A percentile compares a stretch with the other conserved stretches of the same genome.
These are phyloP conservation scores for Strobilomyces dryophilus DNA, from an alignment of 768 basidiomycete species.

Conservation along the genomic window DNA sequence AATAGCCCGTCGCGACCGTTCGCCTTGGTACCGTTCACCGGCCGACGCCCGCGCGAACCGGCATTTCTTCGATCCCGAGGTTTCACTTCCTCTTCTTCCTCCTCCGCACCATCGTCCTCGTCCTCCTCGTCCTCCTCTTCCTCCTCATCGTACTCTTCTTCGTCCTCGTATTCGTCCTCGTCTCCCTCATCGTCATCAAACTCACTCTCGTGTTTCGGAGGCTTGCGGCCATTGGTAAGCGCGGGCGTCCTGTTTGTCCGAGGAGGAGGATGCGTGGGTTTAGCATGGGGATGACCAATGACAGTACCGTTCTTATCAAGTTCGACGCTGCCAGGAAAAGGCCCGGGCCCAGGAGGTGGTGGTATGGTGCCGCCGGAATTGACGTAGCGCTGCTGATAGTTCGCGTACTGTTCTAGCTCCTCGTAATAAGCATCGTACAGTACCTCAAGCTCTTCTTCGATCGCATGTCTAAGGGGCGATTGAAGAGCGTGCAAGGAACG, in stretches of 20 bases:
- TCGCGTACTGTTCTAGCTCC: conserved; percentile 99
- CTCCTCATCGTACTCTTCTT: conserved; percentile 53
- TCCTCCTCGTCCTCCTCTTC: conserved; percentile 70
- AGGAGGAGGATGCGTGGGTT: conserved; percentile 35
- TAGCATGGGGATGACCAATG: conserved; percentile 37
- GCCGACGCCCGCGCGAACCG: conserved; percentile 36
- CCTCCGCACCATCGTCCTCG: conserved; percentile 66
- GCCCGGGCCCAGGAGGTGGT: conserved; percentile 93
- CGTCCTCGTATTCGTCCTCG: conserved; percentile 50
- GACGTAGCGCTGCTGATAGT: conserved; percentile 94
- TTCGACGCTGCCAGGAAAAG: conserved; percentile 97
- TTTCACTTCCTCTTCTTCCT: conserved; percentile 50
- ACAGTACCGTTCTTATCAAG: conserved; percentile 87
- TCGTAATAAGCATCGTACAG: conserved; percentile 99
- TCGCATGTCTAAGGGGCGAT: conserved; percentile 67
- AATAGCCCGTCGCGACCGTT: conserved; percentile 64
- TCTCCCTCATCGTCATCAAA: conserved; percentile 65
- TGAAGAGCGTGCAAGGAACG: conserved; percentile 9
- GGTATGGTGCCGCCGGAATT: conserved; percentile 85
- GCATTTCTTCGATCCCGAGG: conserved; percentile 35
- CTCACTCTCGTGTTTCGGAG: conserved; percentile 54
- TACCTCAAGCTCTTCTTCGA: conserved; percentile 99
- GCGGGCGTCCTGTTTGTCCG: conserved; percentile 33
- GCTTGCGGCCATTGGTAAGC: conserved; percentile 37
- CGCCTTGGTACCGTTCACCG: conserved; percentile 42